Evolutionary conservation across 306 rosid species (phyloP), one percentile per base, ranked within the genome.

Genomic region (Cicer cuneatum): DNA sequence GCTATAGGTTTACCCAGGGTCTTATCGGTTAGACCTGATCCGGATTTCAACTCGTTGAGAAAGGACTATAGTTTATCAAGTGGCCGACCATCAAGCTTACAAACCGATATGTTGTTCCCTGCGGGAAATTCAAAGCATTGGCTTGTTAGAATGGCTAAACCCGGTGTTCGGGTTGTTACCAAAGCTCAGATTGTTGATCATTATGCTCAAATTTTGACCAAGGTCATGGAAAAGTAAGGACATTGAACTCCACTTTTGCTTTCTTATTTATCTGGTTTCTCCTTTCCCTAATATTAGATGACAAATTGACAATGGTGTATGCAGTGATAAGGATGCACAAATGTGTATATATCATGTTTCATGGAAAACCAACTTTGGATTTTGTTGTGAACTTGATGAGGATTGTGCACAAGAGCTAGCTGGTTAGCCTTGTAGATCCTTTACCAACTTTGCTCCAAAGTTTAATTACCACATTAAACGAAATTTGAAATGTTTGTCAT

Each of bases 161-260:
- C 94, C 2, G 92, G 85, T 45, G 81, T 91, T 70, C 91, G 87
- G 73, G 91, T 89, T 39, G 94, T 93, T 81, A 85, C 96, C 69
- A 93, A 91, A 85, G 97, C 98, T 5, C 98, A 93, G 74, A 85
- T 91, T 84, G 97, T 91, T 42, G 98, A 93, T 79, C 84, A 79
- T 63, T 89, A 88, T 87, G 93, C 85, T 41, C 96, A 87, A 73
- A 81, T 91, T 57, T 85, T 91, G 74, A 82, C 91, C 61, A 91
- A 91, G 83, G 90, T 91, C 75, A 56, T 91, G 83, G 96, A 93
- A 70, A 89, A 89, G 96, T 93, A 78, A 84, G 97, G 51, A 7
- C 38, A 11, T 3, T 65, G 7, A 69, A 16, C n/a, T 41, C 52
- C 58, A 51, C 13, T 72, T 67, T 19, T 60, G 42, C 56, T 71